Base-by-base conservation (phyloP, 2,329 filamentous ascomycete genomes). In the Apiospora saccharicola region DNA sequence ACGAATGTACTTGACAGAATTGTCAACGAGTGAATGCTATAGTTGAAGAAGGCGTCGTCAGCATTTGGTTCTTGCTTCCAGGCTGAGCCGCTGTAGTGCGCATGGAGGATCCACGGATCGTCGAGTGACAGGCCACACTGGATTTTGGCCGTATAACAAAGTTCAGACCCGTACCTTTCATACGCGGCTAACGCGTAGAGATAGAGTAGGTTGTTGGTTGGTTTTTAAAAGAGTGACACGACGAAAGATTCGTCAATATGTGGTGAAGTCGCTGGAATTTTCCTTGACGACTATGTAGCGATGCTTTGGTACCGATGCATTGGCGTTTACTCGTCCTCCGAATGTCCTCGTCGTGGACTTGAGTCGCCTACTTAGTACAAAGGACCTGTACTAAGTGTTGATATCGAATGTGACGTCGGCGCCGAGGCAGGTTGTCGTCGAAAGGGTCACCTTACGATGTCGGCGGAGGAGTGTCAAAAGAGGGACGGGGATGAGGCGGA, bases 1-100 rank as follows among this genome's bases (percentile, higher is more conserved):
- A 85, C 83, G 83, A 85, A 81, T 83, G 83, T 85, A 85, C 81
- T 83, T 85, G 83, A 85, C 83, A 81, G 80, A 73, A 72, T 43
- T 44, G 47, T 30, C 53, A 70, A 44, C 49, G 49, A 49, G 64
- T 69, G 61, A 30, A 34, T 34, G 34, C 67, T 68, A 34, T 46
- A 44, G 19, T 30, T 47, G 67, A 41, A 64, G 46, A 51, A 24
- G 34, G 44, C 69, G 41, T 69, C 67, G 43, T 67, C 67, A 51
- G 43, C 70, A 69, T 70, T 14, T 57, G 46, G 24, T 70, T 71
- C 69, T 61, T 70, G 46, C 53, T 67, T 44, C 61, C 41, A 47
- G 44, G 67, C 44, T 46, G 67, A 68, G 67, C 67, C 7, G 41
- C 53, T 44, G 37, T 43, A 46, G 67, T 46, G 67, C 8, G 74